Conservation (phyloP, 164 flowering plant species). For the Nymphaea thermarum region DNA sequence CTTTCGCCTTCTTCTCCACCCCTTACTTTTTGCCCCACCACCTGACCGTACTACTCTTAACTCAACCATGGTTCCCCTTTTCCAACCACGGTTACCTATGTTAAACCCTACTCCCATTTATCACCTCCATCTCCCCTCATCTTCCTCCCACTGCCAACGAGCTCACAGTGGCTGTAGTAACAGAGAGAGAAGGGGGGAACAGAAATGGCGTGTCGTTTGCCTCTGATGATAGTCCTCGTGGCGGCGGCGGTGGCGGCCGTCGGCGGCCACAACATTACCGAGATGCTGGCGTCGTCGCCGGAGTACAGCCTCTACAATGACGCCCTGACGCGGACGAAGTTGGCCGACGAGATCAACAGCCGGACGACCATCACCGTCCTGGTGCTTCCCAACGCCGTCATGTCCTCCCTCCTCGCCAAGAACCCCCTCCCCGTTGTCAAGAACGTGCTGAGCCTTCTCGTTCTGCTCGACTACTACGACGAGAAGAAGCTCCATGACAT, state of each 20-base stretch:
- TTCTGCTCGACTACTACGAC: conserved; percentile 76
- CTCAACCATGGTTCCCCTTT: background rate
- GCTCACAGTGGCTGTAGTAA: background rate
- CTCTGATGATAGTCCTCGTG: background rate
- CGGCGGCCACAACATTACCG: conserved; percentile 65
- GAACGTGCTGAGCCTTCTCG: conserved; percentile 42
- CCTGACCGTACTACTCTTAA: background rate
- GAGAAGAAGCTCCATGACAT: conserved; percentile 60
- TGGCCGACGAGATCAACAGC: conserved; percentile 80
- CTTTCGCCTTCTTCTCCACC: background rate
- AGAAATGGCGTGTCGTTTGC: background rate
- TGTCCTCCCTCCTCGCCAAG: conserved; percentile 39
- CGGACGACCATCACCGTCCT: conserved; percentile 71
- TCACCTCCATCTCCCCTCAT: background rate
- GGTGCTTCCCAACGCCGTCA: conserved; percentile 49
- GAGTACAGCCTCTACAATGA: conserved; percentile 53
- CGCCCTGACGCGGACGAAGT: conserved; percentile 55
- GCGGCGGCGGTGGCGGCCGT: background rate
- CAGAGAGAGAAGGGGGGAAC: background rate
- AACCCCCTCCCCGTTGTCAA: conserved; percentile 70
- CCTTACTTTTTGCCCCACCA: background rate
- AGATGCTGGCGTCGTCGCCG: conserved; percentile 37
- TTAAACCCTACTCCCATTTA: background rate
- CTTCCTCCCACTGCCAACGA: background rate
- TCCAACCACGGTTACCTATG: background rate